Percentiles rank a stretch among this genome's conserved stretches.
Evolutionary conservation across 805 yeast species (phyloP).

Genomic region (Myxozyma vanderwaltii): DNA sequence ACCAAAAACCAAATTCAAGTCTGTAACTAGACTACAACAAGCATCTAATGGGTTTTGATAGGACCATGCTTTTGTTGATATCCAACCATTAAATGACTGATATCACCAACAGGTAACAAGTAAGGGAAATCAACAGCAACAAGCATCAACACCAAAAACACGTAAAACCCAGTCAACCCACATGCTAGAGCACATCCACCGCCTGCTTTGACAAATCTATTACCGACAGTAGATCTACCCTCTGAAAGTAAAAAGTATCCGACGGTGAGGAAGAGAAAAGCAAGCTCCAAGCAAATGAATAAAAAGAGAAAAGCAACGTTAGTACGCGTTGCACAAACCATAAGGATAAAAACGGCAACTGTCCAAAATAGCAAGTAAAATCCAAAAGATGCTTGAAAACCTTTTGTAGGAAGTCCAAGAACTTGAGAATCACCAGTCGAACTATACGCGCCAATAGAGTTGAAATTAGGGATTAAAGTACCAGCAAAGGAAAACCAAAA

Average conservation of each 20-base stretch:
- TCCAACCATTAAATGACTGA: constrained; percentile 26
- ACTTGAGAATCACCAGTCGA: constrained; percentile 26
- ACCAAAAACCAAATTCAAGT: no score
- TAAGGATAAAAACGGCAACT: constrained; percentile 20
- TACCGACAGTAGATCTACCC: constrained; percentile 6
- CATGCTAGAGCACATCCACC: constrained; percentile 29
- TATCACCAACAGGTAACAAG: constrained; percentile 31
- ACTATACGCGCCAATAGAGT: constrained; percentile 31
- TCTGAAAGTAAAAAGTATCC: constrained; percentile 22
- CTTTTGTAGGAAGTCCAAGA: constrained; percentile 19
- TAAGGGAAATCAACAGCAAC: constrained; percentile 33
- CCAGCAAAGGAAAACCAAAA: constrained; percentile 34
- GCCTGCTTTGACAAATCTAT: constrained; percentile 24
- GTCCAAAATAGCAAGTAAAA: constrained; percentile 31
- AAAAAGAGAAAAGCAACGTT: constrained; percentile 29
- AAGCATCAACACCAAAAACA: constrained; percentile 31
- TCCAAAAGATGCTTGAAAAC: constrained; percentile 28
- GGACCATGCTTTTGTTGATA: constrained; percentile 33
- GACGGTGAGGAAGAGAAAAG: constrained; percentile 24
- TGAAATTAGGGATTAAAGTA: constrained; percentile 30
- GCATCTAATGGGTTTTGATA: constrained; percentile 15
- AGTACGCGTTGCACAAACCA: constrained; percentile 30
- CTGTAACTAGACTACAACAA: no score
- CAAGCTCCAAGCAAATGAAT: constrained; percentile 21
- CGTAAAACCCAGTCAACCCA: constrained; percentile 28